A percentile compares a stretch with the other conserved stretches of the same genome.
phyloP scores from a whole-genome alignment of 2,329 filamentous ascomycete genomes.

The Aureobasidium melanogenum region DNA sequence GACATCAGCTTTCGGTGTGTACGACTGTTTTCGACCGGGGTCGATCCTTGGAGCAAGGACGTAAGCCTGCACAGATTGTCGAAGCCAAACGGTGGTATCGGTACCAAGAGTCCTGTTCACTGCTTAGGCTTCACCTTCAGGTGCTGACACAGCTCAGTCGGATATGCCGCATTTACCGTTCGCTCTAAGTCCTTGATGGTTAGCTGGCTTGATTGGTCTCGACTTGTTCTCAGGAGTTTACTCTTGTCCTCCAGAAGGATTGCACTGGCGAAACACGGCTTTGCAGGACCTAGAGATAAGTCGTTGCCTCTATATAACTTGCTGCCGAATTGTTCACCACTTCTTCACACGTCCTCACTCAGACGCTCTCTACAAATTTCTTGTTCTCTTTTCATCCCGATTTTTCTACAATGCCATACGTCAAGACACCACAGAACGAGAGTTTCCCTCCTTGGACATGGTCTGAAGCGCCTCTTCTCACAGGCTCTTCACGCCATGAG shows the following conservation, averaged over 20 bases:
- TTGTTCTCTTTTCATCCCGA: not conserved
- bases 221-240: not conserved
- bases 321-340: not conserved
- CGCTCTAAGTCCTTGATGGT: not conserved
- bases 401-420: not conserved
- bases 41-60: not conserved
- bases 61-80: not conserved
- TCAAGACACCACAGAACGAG: not conserved
- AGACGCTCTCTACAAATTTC: not conserved
- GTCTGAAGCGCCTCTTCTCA: constrained; percentile 62
- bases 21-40: not conserved
- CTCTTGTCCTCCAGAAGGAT: not conserved
- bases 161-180: not conserved
- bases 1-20: not conserved
- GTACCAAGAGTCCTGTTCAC: not conserved
- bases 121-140: not conserved
- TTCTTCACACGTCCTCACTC: not conserved
- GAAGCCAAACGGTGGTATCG: not conserved
- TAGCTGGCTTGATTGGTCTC: not conserved
- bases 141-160: not conserved
- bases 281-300: not conserved
- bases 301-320: not conserved
- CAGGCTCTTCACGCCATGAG: constrained; percentile 60
- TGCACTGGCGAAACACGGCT: not conserved
- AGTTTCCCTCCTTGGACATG: constrained; percentile 38